phyloP scores from a whole-genome alignment of 2,329 filamentous ascomycete genomes.

The Diaporthe citrichinensis region DNA sequence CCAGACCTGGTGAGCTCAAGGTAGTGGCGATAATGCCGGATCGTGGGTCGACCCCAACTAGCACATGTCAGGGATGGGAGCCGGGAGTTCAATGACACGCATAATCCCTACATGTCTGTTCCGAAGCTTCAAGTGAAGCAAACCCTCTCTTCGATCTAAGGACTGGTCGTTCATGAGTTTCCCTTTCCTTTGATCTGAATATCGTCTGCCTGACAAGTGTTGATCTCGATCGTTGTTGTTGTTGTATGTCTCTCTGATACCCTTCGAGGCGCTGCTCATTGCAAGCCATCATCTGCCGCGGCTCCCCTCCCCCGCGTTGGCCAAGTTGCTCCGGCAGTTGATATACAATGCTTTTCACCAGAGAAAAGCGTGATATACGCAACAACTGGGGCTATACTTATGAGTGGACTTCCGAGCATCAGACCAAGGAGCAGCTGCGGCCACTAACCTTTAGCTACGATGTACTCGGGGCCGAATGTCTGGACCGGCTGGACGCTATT shows the following conservation, averaged over 20 bases:
- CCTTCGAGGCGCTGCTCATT: background rate
- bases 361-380: slow-evolving; percentile 42
- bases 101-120: background rate
- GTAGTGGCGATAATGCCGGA: slow-evolving; percentile 13
- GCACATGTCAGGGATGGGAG: slow-evolving; percentile 8
- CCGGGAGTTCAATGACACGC: slow-evolving; percentile 29
- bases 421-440: slow-evolving; percentile 70
- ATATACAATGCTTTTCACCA: slow-evolving; percentile 27
- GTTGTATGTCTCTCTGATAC: background rate
- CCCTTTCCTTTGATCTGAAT: background rate
- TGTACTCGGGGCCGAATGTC: slow-evolving; percentile 74
- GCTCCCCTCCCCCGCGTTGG: background rate
- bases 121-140: slow-evolving; percentile 23
- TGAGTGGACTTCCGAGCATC: slow-evolving; percentile 76
- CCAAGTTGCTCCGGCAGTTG: background rate
- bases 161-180: background rate
- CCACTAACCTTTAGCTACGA: slow-evolving; percentile 78
- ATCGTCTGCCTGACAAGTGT: background rate
- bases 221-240: background rate
- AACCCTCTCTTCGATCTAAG: background rate
- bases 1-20: background rate
- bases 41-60: slow-evolving; percentile 1
- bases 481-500: slow-evolving; percentile 74
- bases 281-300: background rate
- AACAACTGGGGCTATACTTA: slow-evolving; percentile 76